These are phyloP conservation scores for Paecilomyces formosus DNA, from an alignment of 2,329 filamentous ascomycete species.

Conservation along the genomic window DNA sequence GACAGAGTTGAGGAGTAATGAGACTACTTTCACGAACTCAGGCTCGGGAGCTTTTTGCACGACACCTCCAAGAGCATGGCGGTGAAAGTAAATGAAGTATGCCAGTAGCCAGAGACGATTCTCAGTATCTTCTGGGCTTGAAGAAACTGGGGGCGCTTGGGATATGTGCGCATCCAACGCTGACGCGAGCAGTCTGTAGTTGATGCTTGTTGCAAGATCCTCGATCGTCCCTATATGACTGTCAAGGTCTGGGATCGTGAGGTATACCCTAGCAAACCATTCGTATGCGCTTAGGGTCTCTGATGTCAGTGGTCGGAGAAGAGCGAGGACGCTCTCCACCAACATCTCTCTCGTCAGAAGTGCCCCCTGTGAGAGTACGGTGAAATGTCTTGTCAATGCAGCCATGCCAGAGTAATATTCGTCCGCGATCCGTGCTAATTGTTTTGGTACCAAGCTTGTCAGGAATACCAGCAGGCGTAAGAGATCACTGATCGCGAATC, in stretches of 20 bases:
- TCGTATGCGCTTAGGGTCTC: constrained; percentile 39
- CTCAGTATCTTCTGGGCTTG: constrained; percentile 27
- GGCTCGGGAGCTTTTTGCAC: constrained; percentile 39
- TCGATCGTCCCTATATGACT: constrained; percentile 30
- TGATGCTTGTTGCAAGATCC: constrained; percentile 39
- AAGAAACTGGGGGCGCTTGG: constrained; percentile 14
- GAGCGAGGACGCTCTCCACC: constrained; percentile 29
- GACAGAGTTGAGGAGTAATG: constrained; percentile 48
- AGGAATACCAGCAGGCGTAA: constrained; percentile 30
- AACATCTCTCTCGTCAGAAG: constrained; percentile 20
- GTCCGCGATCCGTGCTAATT: constrained; percentile 28
- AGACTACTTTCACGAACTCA: constrained; percentile 50
- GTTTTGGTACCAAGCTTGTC: constrained; percentile 31
- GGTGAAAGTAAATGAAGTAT: constrained; percentile 53
- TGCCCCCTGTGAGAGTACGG: constrained; percentile 8
- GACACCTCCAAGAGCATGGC: constrained; percentile 35
- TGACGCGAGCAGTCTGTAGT: constrained; percentile 42
- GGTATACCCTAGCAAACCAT: constrained; percentile 38
- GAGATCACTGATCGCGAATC: constrained; percentile 21
- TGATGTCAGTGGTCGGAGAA: constrained; percentile 36
- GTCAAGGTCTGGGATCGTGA: constrained; percentile 38
- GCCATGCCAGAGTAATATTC: constrained; percentile 35
- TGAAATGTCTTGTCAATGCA: constrained; percentile 22
- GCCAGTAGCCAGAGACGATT: constrained; percentile 51
- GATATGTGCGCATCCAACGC: constrained; percentile 27